Conservation (phyloP, 1,284 basidiomycete species). For the Heterobasidion annosum region DNA sequence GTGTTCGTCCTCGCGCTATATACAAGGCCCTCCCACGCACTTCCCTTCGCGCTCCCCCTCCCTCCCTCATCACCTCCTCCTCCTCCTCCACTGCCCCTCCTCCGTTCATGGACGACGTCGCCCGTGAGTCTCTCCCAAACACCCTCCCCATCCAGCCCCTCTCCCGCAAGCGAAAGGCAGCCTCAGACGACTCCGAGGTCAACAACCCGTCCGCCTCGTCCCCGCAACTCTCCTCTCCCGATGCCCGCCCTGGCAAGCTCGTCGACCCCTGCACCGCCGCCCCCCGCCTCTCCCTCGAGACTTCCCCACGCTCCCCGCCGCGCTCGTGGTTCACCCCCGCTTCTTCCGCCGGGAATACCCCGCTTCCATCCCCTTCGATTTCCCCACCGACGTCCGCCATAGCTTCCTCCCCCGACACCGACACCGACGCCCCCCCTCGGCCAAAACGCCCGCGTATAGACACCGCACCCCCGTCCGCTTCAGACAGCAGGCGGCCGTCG, state of each 20-base stretch:
- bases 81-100: constrained; percentile 17
- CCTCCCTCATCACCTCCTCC: constrained; percentile 20
- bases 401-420: constrained; percentile 5
- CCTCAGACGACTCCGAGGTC: constrained; percentile 29
- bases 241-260: constrained; percentile 28
- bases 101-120: constrained; percentile 42
- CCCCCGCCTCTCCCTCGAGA: constrained; percentile 12
- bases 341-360: background rate
- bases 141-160: constrained; percentile 27
- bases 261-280: constrained; percentile 18
- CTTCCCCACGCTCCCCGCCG: constrained; percentile 4
- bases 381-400: constrained; percentile 4
- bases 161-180: constrained; percentile 47
- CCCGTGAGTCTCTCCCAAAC: constrained; percentile 24
- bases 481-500: constrained; percentile 15
- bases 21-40: background rate
- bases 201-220: constrained; percentile 16
- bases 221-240: constrained; percentile 18
- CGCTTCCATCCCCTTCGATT: constrained; percentile 6
- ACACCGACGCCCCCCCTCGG: constrained; percentile 20
- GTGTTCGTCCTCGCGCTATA: constrained; percentile 4
- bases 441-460: constrained; percentile 29
- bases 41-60: background rate
- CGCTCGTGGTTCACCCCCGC: constrained; percentile 7
- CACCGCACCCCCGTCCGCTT: constrained; percentile 16